Conservation (phyloP, 805 yeast genomes). For the Lipomyces japonicus region DNA sequence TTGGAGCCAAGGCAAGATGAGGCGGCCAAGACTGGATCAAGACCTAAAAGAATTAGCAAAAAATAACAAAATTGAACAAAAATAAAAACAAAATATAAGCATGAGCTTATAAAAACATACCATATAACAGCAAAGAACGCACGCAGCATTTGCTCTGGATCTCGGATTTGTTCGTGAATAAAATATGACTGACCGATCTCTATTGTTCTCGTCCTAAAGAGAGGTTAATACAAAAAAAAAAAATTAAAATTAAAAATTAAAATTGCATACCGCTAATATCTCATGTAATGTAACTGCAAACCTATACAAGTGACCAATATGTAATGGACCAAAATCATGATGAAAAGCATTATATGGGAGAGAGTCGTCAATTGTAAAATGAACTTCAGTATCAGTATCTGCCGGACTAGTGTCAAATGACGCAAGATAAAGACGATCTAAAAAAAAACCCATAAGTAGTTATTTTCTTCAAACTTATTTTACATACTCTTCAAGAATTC, state of each 20-base stretch:
- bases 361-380: conserved; percentile 88
- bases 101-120: conserved; percentile 24
- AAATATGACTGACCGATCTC: conserved; percentile 84
- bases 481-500: conserved; percentile 39
- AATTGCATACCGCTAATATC: conserved; percentile 56
- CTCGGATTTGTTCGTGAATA: conserved; percentile 79
- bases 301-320: conserved; percentile 86
- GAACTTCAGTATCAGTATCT: conserved; percentile 70
- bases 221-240: not conserved
- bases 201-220: conserved; percentile 60
- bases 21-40: conserved; percentile 97
- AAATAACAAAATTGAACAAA: not conserved
- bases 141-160: conserved; percentile 89
- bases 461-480: not conserved
- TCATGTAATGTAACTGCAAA: conserved; percentile 94
- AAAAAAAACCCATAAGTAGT: not conserved
- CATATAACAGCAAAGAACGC: conserved; percentile 92
- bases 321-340: conserved; percentile 93
- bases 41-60: conserved; percentile 36
- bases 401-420: conserved; percentile 77
- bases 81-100: not conserved
- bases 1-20: conserved; percentile 92
- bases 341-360: conserved; percentile 93
- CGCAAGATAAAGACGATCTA: conserved; percentile 74
- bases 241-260: not conserved